These are phyloP conservation scores for Monosporascus sp. DNA, from an alignment of 2,329 filamentous ascomycete genomes.

Conservation along the genomic window DNA sequence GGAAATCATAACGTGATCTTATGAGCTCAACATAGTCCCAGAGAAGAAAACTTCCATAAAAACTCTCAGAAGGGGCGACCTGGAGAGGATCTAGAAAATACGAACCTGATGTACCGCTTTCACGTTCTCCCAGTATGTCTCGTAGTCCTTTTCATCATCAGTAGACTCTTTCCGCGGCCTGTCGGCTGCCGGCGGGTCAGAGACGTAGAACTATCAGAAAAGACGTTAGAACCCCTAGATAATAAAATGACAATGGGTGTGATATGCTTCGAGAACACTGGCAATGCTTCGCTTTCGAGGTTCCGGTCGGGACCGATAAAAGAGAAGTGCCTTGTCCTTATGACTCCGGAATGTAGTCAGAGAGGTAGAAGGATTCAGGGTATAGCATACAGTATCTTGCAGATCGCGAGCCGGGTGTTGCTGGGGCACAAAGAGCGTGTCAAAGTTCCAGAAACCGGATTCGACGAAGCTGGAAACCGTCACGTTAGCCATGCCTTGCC, in stretches of 20 bases:
- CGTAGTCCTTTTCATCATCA: conserved; percentile 61
- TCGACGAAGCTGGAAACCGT: conserved; percentile 69
- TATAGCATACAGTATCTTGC: conserved; percentile 64
- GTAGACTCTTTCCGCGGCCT: conserved; percentile 52
- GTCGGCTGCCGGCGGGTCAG: conserved; percentile 75
- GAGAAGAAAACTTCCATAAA: neutral
- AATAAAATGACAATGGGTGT: neutral
- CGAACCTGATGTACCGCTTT: conserved; percentile 68
- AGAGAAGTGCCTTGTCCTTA: no score
- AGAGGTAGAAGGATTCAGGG: no score
- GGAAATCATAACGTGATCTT: no score
- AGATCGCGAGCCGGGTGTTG: conserved; percentile 96
- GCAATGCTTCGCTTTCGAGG: no score
- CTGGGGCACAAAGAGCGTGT: conserved; percentile 91
- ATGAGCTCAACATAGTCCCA: no score
- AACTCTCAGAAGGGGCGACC: neutral
- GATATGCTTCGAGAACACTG: neutral
- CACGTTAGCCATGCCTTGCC: conserved; percentile 1
- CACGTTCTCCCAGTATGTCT: conserved; percentile 84
- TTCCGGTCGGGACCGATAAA: neutral
- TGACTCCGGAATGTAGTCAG: no score
- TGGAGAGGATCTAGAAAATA: neutral
- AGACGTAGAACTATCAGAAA: conserved; percentile 72
- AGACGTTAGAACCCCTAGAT: conserved; percentile 1
- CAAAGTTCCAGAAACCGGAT: conserved; percentile 97